A percentile compares a stretch with the other conserved stretches of the same genome.
These are phyloP conservation scores for Aspergillus chevalieri DNA, from an alignment of 2,329 filamentous ascomycete species.

Conservation along the genomic window DNA sequence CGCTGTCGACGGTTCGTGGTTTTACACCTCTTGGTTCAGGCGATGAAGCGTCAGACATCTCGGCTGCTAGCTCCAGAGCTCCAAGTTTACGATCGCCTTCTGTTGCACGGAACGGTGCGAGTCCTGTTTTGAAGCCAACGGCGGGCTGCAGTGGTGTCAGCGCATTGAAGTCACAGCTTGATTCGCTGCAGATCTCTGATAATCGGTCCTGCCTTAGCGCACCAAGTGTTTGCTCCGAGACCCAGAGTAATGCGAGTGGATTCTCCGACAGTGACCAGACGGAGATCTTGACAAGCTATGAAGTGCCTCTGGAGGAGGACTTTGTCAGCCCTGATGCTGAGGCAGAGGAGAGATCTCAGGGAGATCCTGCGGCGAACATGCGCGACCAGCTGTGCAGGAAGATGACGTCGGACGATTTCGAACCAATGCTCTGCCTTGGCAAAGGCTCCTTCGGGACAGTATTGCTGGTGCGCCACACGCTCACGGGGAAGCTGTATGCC, in stretches of 20 bases:
- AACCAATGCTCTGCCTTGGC: conserved; percentile 82
- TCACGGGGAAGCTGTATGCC: conserved; percentile 83
- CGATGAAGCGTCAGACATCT: conserved; percentile 43
- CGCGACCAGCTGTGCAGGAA: conserved; percentile 59
- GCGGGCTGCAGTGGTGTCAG: conserved; percentile 63
- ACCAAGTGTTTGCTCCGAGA: conserved; percentile 43
- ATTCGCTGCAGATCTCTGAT: conserved; percentile 64
- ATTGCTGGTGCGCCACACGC: conserved; percentile 79
- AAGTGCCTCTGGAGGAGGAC: conserved; percentile 76
- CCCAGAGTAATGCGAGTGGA: conserved; percentile 52
- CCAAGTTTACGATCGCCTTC: conserved; percentile 24
- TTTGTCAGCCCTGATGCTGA: conserved; percentile 62
- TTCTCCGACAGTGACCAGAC: conserved; percentile 61
- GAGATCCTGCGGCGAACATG: conserved; percentile 48
- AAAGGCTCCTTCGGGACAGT: conserved; percentile 97
- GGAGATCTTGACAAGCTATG: conserved; percentile 71
- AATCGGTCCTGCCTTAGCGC: conserved; percentile 53
- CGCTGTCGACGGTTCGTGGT: conserved; percentile 38
- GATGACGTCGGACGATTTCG: conserved; percentile 88
- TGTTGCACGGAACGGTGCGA: conserved; percentile 30
- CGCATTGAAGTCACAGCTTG: conserved; percentile 73
- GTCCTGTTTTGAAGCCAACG: conserved; percentile 47
- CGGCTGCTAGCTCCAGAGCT: conserved; percentile 30
- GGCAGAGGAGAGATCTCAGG: conserved; percentile 23
- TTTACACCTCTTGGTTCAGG: conserved; percentile 40